Evolutionary conservation across 2,329 filamentous ascomycete species (phyloP).

Genomic region (Lasiodiplodia citricola): DNA sequence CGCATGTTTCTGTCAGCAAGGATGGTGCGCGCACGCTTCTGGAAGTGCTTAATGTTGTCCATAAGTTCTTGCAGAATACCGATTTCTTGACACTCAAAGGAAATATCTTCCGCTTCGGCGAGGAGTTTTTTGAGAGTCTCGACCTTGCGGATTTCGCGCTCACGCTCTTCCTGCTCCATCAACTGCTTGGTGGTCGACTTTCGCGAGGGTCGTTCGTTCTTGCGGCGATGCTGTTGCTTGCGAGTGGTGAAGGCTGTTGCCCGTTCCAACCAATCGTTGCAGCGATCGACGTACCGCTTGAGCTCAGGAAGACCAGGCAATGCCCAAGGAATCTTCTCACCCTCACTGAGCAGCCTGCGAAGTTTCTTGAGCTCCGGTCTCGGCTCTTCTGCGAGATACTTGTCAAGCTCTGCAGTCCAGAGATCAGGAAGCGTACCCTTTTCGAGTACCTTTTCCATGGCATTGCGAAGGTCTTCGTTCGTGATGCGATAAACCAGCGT

Average conservation of each 20-base stretch:
- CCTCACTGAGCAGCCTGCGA: slow-evolving; percentile 83
- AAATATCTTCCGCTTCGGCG: slow-evolving; percentile 80
- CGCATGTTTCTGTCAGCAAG: slow-evolving; percentile 37
- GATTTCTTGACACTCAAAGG: slow-evolving; percentile 94
- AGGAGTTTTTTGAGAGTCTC: slow-evolving; percentile 87
- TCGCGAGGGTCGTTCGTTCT: slow-evolving; percentile 88
- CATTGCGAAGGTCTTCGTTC: slow-evolving; percentile 69
- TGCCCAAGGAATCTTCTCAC: slow-evolving; percentile 93
- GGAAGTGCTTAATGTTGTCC: slow-evolving; percentile 83
- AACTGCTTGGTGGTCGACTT: slow-evolving; percentile 71
- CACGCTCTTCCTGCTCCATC: slow-evolving; percentile 81
- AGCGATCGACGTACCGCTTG: slow-evolving; percentile 89
- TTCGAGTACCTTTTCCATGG: slow-evolving; percentile 79
- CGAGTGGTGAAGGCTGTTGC: slow-evolving; percentile 94
- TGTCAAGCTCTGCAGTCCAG: slow-evolving; percentile 91
- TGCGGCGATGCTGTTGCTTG: slow-evolving; percentile 96
- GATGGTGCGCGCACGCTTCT: slow-evolving; percentile 72
- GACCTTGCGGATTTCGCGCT: slow-evolving; percentile 84
- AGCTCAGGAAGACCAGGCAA: slow-evolving; percentile 82
- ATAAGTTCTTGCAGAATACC: slow-evolving; percentile 82
- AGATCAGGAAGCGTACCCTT: slow-evolving; percentile 83
- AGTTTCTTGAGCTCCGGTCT: slow-evolving; percentile 86
- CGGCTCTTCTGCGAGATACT: slow-evolving; percentile 79
- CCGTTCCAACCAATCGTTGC: slow-evolving; percentile 97
- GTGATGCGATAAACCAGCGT: slow-evolving; percentile 78